phyloP scores from a whole-genome alignment of 2,329 filamentous ascomycete species.

The Paradendryphiella salina region DNA sequence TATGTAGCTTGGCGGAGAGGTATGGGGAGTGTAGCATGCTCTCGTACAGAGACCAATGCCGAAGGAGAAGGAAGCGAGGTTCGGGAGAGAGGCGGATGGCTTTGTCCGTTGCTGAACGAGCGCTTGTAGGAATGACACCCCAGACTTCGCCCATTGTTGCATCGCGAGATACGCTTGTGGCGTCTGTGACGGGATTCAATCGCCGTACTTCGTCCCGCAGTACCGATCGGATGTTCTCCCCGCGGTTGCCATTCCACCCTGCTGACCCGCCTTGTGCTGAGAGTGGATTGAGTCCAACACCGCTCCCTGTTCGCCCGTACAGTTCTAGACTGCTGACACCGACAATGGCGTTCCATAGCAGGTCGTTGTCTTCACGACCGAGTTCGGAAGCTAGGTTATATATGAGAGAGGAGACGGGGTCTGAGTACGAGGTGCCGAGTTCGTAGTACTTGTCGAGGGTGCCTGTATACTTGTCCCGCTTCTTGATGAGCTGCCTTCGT shows the following conservation, averaged over 20 bases:
- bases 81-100: conserved; percentile 92
- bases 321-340: conserved; percentile 93
- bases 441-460: conserved; percentile 82
- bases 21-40: conserved; percentile 98
- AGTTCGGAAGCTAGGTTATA: conserved; percentile 94
- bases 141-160: conserved; percentile 66
- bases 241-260: conserved; percentile 80
- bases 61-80: conserved; percentile 85
- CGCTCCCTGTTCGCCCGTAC: conserved; percentile 82
- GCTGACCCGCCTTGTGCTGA: conserved; percentile 58
- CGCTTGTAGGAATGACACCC: conserved; percentile 87
- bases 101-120: conserved; percentile 84
- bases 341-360: conserved; percentile 93
- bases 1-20: conserved; percentile 85
- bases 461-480: conserved; percentile 76
- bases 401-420: conserved; percentile 90
- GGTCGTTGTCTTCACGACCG: conserved; percentile 92
- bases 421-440: conserved; percentile 85
- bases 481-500: conserved; percentile 70
- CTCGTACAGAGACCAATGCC: conserved; percentile 97
- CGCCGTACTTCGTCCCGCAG: conserved; percentile 92
- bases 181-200: conserved; percentile 74
- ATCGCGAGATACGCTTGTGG: conserved; percentile 61
- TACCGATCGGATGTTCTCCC: conserved; percentile 80
- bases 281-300: conserved; percentile 67